A percentile compares a stretch with the other conserved stretches of the same genome.
phyloP scores from a whole-genome alignment of 2,329 filamentous ascomycete genomes.

The Penicillium italicum region DNA sequence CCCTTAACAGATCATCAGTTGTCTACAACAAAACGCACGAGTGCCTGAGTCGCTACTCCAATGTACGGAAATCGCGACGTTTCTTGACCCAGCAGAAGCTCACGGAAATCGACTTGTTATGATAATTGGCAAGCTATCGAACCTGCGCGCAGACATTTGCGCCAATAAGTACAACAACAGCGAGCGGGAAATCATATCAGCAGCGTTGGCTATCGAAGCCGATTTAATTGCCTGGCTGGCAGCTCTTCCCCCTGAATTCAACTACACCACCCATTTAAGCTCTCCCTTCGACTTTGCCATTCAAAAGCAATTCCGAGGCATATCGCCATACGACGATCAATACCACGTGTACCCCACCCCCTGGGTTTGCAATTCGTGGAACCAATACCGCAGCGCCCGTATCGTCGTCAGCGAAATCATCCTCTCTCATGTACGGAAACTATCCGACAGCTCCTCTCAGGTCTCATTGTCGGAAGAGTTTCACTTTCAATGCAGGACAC shows the following conservation, averaged over 20 bases:
- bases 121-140: constrained; percentile 29
- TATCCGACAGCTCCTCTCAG: constrained; percentile 22
- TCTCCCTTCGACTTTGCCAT: constrained; percentile 37
- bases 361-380: constrained; percentile 56
- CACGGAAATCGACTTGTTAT: constrained; percentile 31
- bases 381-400: constrained; percentile 58
- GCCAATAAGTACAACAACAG: constrained; percentile 23
- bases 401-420: constrained; percentile 53
- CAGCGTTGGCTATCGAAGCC: constrained; percentile 33
- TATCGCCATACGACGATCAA: constrained; percentile 45
- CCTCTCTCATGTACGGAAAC: constrained; percentile 27
- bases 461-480: constrained; percentile 29
- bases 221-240: constrained; percentile 35
- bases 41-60: constrained; percentile 35
- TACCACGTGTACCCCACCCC: constrained; percentile 57
- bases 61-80: constrained; percentile 30
- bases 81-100: constrained; percentile 27
- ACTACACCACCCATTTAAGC: constrained; percentile 26
- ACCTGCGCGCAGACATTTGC: constrained; percentile 35
- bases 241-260: constrained; percentile 26
- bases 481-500: constrained; percentile 27
- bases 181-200: constrained; percentile 29
- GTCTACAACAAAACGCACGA: constrained; percentile 31
- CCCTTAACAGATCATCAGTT: constrained; percentile 32
- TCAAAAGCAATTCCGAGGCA: constrained; percentile 22